These are phyloP conservation scores for Paramecium sonneborni DNA, from an alignment of 73 alveolate species.

Conservation along the genomic window DNA sequence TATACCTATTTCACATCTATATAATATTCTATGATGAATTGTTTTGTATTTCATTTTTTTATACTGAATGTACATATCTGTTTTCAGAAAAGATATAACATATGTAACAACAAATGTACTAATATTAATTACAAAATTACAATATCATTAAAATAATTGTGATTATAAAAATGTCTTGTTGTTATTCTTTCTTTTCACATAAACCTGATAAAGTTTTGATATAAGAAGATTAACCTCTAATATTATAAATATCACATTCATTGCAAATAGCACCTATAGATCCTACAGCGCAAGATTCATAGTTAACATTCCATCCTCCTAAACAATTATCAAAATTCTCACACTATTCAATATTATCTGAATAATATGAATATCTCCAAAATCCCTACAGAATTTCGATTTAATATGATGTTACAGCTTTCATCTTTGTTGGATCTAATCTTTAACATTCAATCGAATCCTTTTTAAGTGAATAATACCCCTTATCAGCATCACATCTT, in stretches of 20 bases:
- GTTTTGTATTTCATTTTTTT: neutral
- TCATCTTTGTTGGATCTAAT: neutral
- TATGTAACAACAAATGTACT: neutral
- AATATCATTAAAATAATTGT: neutral
- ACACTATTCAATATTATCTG: neutral
- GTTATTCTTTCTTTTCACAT: neutral
- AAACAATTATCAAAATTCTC: neutral
- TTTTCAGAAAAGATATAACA: neutral
- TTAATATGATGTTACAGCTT: neutral
- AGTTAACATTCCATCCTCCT: conserved; percentile 17
- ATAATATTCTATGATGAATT: neutral
- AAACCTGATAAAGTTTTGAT: neutral
- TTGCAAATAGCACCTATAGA: neutral
- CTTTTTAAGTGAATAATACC: neutral
- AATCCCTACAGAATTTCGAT: neutral
- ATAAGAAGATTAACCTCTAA: neutral
- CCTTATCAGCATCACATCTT: neutral
- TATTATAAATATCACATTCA: neutral
- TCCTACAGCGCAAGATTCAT: neutral
- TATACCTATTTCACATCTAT: neutral
- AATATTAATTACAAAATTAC: neutral
- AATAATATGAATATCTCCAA: neutral
- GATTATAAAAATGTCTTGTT: neutral
- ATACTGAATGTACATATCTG: neutral
- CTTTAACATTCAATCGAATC: neutral